Evolutionary conservation across 495 filamentous ascomycete species (phyloP), one percentile per base, ranked within the genome.

Genomic region (Tuber calosporum): DNA sequence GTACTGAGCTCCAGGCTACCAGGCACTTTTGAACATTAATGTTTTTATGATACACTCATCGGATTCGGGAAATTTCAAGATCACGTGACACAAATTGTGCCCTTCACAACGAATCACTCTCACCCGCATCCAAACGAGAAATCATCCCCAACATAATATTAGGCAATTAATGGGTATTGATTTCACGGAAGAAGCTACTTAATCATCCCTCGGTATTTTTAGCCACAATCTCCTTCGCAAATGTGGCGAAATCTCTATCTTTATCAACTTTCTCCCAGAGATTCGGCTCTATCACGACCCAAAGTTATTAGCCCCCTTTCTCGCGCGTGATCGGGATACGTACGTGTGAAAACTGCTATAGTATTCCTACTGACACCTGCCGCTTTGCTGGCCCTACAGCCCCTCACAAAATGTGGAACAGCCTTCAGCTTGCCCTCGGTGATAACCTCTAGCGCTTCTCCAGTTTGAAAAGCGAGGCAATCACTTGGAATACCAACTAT

Each of bases 381-480:
- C 69, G 83, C 79, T 53, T 81, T 72, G 36, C 82, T 82, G 1
- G 84, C 82, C 45, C 86, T 82, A 72, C 89, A 85, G 1, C 93
- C 95, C 75, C 90, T 88, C 30, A 99, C 95, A 83, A 96, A 97
- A 86, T 99, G 95, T 81, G 95, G 95, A 71, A 99, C 95, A 1
- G 95, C 96, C 81, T 90, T 90, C 84, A 99, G 96, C 80, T 87
- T 89, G 7, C 96, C 96, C 43, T 85, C 83, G 3, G 95, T 98
- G 80, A 99, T 97, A 20, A 91, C 83, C 84, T 98, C 89, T 70
- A 99, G 83, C 1, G 95, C 90, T 82, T 97, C 93, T 0, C 95
- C 95, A 0, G 95, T 99, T 86, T 99, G 95, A 79, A 99, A 99
- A 0, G 92, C 95, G 43, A 99, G 88, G 82, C 92, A 94, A 79